Base-by-base conservation (phyloP, 768 basidiomycete species). In the Mycena sanguinolenta region DNA sequence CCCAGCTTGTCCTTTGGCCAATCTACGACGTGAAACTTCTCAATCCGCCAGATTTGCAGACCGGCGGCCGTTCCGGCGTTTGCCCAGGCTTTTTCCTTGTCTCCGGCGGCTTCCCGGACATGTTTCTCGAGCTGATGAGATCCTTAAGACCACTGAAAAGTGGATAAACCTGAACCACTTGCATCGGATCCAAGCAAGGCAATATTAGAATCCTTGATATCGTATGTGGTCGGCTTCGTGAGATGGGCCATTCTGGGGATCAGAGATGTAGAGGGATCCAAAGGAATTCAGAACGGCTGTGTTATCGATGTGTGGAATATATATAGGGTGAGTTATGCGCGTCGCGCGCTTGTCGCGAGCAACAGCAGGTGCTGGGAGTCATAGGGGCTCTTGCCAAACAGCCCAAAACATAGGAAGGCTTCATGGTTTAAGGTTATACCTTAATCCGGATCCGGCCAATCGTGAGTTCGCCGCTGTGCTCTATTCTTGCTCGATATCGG, bases 121-220 rank as follows among this genome's bases (percentile, higher is more conserved):
- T 80, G 82, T 78, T 88, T 88, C 80, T 90, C 89, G 64, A 90
- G 82, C 89, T 90, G 70, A 34, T 60, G 58, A 58, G 65, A 27
- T 21, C 36, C 23, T 30, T 32, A 28, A 50, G 5, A 6, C 36
- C 16, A 17, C 30, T 30, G n/a, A 60, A 4, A 49, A 21, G 21
- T 34, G n/a, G 42, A 17, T 6, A n/a, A 21, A 50, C 8, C n/a
- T 25, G 54, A 50, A 49, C 39, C 34, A 78, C 87, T 73, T 77
- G 89, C 89, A 77, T 91, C 89, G 53, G 89, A 89, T 54, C 90
- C 90, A 12, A 91, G 82, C 46, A 91, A 82, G 21, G 87, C 88
- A 52, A 89, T 90, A 73, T 91, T 90, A 2, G 88, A 87, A 73
- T 91, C 88, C 74, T 89, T 83, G 74, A 92, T 90, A 75, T 89